A percentile compares a stretch with the other conserved stretches of the same genome.
phyloP scores from a whole-genome alignment of 176 grass and related monocot genomes.

The Raddia guianensis region DNA sequence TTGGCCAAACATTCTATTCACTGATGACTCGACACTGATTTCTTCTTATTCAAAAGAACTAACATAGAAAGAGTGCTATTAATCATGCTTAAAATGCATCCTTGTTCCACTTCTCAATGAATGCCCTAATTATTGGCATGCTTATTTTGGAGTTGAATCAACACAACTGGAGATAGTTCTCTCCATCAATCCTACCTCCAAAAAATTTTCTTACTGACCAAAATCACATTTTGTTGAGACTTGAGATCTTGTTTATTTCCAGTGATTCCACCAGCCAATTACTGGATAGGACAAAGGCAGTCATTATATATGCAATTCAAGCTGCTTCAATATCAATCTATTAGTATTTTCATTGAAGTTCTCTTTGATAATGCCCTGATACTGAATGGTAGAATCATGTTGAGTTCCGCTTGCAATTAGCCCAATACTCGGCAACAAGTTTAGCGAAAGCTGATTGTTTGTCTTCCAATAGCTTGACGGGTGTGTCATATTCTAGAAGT shows the following conservation, averaged over 20 bases:
- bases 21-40: neutral
- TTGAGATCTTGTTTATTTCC: neutral
- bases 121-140: neutral
- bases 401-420: constrained; percentile 73
- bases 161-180: constrained; percentile 7
- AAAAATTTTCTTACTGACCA: constrained; percentile 12
- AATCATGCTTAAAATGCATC: neutral
- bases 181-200: neutral
- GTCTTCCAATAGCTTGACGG: constrained; percentile 73
- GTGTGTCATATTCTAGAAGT: constrained; percentile 88
- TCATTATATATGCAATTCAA: constrained; percentile 4
- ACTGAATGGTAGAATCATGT: constrained; percentile 39
- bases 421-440: constrained; percentile 94
- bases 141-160: neutral
- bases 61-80: neutral
- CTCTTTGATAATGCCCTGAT: neutral
- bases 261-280: constrained; percentile 13
- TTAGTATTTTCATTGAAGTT: constrained; percentile 17
- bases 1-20: neutral
- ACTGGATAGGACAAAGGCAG: neutral
- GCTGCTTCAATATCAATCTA: neutral
- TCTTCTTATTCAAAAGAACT: constrained; percentile 20
- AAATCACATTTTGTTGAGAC: neutral
- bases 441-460: constrained; percentile 82
- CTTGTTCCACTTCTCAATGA: constrained; percentile 15